Percentiles rank a stretch among this genome's conserved stretches.
Conservation (phyloP, 148 eudicot genomes). For the Pouteria glomerata region DNA sequence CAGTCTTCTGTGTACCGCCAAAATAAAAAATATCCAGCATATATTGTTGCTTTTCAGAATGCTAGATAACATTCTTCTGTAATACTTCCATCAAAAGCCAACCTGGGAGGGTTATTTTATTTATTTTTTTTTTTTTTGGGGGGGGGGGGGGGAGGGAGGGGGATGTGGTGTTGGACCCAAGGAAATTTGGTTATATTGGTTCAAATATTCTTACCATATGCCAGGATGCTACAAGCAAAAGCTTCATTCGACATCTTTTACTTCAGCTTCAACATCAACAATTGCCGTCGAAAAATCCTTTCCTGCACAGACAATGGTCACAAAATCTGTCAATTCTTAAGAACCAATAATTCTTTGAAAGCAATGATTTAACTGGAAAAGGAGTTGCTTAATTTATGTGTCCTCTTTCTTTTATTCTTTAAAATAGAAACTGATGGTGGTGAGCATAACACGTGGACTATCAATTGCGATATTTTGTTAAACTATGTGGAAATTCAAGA, state of each 20-base stretch:
- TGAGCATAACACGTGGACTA: neutral
- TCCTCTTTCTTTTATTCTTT: neutral
- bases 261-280: constrained; percentile 86
- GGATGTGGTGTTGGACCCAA: neutral
- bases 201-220: constrained; percentile 6
- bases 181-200: neutral
- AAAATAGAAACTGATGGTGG: neutral
- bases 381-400: neutral
- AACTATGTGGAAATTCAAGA: no score
- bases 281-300: constrained; percentile 37
- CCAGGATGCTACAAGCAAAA: neutral
- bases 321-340: neutral
- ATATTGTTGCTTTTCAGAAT: neutral
- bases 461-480: no score
- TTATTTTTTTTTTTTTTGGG: no score
- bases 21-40: neutral
- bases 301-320: constrained; percentile 30
- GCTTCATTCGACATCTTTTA: constrained; percentile 64
- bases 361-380: neutral
- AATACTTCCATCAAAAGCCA: no score
- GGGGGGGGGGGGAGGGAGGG: neutral
- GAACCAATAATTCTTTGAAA: neutral
- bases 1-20: neutral
- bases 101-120: no score
- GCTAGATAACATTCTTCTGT: no score